Percentiles rank a stretch among this genome's conserved stretches.
phyloP scores from a whole-genome alignment of 108 stramenopile species.

The Nannochloropsis gaditana region DNA sequence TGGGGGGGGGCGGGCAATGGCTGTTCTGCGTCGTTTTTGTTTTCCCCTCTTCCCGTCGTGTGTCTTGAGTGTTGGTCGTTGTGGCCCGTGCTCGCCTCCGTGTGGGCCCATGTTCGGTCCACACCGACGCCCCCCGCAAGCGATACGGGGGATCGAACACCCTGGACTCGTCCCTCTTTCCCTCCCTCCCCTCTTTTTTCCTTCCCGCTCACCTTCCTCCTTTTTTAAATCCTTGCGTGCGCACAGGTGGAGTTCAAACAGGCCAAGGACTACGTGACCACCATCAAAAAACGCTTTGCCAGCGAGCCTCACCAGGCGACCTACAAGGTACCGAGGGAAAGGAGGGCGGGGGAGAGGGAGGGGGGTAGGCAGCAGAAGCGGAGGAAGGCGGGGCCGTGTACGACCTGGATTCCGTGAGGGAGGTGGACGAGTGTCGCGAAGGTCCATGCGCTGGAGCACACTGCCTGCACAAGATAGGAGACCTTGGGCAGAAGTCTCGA shows the following conservation, averaged over 20 bases:
- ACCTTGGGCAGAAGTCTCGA: no score
- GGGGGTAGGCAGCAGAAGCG: neutral
- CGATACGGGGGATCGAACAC: no score
- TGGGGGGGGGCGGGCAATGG: neutral
- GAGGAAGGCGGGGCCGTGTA: neutral
- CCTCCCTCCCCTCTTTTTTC: neutral
- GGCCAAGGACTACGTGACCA: conserved; percentile 97
- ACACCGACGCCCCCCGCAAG: no score
- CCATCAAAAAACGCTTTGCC: conserved; percentile 88
- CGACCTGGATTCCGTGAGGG: neutral
- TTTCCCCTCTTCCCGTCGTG: neutral
- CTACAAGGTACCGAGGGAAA: neutral
- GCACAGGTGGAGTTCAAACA: conserved; percentile 91
- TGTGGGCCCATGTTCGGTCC: no score
- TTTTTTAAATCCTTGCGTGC: neutral
- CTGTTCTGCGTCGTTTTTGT: neutral
- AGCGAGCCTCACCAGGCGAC: conserved; percentile 62
- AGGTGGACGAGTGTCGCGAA: neutral
- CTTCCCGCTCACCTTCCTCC: neutral
- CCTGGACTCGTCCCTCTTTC: neutral
- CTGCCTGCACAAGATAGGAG: conserved; percentile 47
- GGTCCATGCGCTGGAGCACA: neutral
- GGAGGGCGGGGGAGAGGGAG: neutral
- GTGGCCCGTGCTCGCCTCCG: no score
- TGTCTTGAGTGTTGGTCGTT: no score